Evolutionary conservation across 495 filamentous ascomycete species (phyloP), one percentile per base, ranked within the genome.

Genomic region (Amniculicola lignicola): DNA sequence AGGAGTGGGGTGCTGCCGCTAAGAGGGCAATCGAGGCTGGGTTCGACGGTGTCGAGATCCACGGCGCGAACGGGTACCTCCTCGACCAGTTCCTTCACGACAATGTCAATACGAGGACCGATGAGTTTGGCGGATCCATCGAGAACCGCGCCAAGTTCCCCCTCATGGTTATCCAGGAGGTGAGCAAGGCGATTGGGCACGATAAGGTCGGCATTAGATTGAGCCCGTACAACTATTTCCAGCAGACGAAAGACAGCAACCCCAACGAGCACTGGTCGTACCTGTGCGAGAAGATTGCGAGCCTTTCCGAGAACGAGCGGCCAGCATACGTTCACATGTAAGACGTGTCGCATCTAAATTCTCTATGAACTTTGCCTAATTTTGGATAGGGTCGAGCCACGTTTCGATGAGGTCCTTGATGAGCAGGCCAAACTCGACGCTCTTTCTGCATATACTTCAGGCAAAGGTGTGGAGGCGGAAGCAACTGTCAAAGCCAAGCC

Each of bases 31-130:
- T 59, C 21, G 59, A 59, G 35, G 63, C 63, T 36, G 63, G 63
- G 1, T 63, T 63, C 31, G 60, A 63, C 23, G 54, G 48, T 10
- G 41, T 63, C 22, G 60, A 63, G 29, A 63, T 65, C 9, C 78
- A 83, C 56, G 77, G 73, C 62, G 79, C 72, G 4, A 79, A 82
- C 51, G 80, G 80, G 0, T 82, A 81, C 48, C 68, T 83, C 0
- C 66, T 75, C 1, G 79, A 81, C 39, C 77, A 81, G 60, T 82
- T 83, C 64, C 68, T 77, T 4, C 72, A 74, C 36, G 71, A 73
- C 35, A 75, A 70, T 18, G 71, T 74, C 53, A 82, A 82, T 67
- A 73, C 61, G 22, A 70, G 79, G 0, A 77, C 71, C 0, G 80
- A 83, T 54, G 61, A 54, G 2, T 82, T 75, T 57, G 80, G 79